Base-by-base conservation (phyloP, 1,284 basidiomycete genomes). In the Marasmius oreades region DNA sequence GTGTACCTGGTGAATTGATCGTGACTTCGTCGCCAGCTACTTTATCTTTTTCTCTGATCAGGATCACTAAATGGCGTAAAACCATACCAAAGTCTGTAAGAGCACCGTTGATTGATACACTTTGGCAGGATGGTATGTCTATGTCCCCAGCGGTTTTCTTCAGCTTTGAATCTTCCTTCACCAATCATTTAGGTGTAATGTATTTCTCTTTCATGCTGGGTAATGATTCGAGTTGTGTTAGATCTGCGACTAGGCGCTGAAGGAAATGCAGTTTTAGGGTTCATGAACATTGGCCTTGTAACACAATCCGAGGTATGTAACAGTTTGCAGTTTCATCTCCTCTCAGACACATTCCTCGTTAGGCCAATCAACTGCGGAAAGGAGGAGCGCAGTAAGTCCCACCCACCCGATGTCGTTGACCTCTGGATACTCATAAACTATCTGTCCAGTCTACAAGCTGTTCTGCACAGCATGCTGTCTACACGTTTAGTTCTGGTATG, bases 181-280 rank as follows among this genome's bases (percentile, higher is more conserved):
- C 26, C 7, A 10, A 1, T 33, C 5, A 5, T 22, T 46, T 50
- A 50, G 47, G 47, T 33, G 47, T 50, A 18, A 6, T 50, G 24
- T 50, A 50, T 33, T 50, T 50, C 18, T 28, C 26, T n/a, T 50
- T 26, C 14, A 50, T 50, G 24, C 26, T 50, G 18, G 47, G 47
- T 50, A 18, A 31, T 24, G 16, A 16, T 11, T 23, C 7, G 45
- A 16, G 16, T 11, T 45, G 11, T 46, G 8, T 33, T 33, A 3
- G n/a, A 33, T 16, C 26, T 16, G 22, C 16, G n/a, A n/a, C n/a
- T 6, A 8, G 4, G 11, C 12, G 12, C 47, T 50, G 26, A 50
- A 26, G 8, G 8, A 5, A 18, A 11, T n/a, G 24, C 23, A 50
- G 47, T 50, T 3, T 10, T 50, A 33, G 47, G 47, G 18, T 31